Percentiles rank a stretch among this genome's conserved stretches.
These are phyloP conservation scores for Phytophthora crassamura DNA, from an alignment of 352 stramenopile species.

Conservation along the genomic window DNA sequence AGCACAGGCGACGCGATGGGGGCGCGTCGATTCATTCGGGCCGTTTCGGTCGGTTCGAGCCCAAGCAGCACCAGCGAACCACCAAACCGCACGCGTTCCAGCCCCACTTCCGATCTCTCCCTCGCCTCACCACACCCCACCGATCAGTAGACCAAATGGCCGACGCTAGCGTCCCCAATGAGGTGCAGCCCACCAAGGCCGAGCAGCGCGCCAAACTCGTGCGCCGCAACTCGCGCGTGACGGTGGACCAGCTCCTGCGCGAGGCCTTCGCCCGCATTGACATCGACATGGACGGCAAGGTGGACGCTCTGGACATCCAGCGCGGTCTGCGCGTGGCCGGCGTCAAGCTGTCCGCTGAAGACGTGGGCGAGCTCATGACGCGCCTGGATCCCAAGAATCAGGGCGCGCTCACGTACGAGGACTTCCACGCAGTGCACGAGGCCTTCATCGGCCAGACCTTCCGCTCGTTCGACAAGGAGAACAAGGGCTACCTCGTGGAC, in stretches of 20 bases:
- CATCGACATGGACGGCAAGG: slow-evolving; percentile 69
- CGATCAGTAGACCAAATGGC: slow-evolving; percentile 11
- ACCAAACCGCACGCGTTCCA: slow-evolving; percentile 7
- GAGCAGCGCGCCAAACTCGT: slow-evolving; percentile 54
- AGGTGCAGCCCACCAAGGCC: slow-evolving; percentile 2
- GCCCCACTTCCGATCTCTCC: slow-evolving; percentile 27
- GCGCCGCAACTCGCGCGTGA: slow-evolving; percentile 81
- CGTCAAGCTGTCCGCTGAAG: slow-evolving; percentile 64
- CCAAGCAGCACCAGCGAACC: slow-evolving; percentile 31
- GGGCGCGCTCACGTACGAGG: slow-evolving; percentile 72
- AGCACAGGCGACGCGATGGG: slow-evolving; percentile 20
- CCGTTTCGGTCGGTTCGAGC: slow-evolving; percentile 20
- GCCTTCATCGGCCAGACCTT: slow-evolving; percentile 82
- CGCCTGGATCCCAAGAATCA: slow-evolving; percentile 75
- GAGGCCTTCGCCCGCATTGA: slow-evolving; percentile 82
- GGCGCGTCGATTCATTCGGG: slow-evolving; percentile 20
- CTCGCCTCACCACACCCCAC: not conserved
- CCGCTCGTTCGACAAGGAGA: slow-evolving; percentile 64
- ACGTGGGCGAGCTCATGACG: slow-evolving; percentile 67
- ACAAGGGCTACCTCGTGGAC: slow-evolving; percentile 79
- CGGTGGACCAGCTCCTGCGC: slow-evolving; percentile 74
- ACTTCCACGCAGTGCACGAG: slow-evolving; percentile 82
- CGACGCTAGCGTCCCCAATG: slow-evolving; percentile 12
- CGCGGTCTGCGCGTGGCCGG: slow-evolving; percentile 66
- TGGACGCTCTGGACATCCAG: slow-evolving; percentile 81